Evolutionary conservation across 768 basidiomycete species (phyloP), one percentile per base, ranked within the genome.

Genomic region (Mycena rosella): DNA sequence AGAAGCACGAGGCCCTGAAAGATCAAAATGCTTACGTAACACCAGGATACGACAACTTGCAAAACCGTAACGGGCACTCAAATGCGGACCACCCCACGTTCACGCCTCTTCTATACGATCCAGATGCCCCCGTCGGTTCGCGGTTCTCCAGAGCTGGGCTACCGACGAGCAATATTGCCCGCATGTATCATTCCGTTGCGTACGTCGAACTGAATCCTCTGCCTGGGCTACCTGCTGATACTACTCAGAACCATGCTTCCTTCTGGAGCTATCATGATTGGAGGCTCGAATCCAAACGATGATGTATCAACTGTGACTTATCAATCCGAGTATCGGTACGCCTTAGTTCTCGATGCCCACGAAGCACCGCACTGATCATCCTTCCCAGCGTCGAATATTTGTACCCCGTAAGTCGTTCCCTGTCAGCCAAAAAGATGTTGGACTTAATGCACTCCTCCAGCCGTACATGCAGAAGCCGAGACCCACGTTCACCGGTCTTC

Each of bases 161-260:
- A 44, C 70, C 73, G 17, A 72, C 75, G 27, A 75, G 71, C 36
- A 69, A 72, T 27, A 74, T 79, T 44, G 20, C 77, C 11, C 71
- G 78, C 11, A 26, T 78, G 69, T 79, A 79, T 63, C 78, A 78
- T 67, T 82, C 80, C 15, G 74, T 77, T 5, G 78, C 78, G 68
- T 69, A 30, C 60, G 72, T 51, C 67, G 72, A 2, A 59, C 15
- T 66, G 2, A 68, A 8, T 73, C 10, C 63, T 73, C 38, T 67
- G 74, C 15, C 48, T 56, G 10, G 44, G 71, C 22, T 65, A 74
- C 32, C 13, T 18, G 2, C 49, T 57, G 22, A 45, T 22, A 29
- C 14, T 29, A 27, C n/a, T 15, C 14, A 66, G 69, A 47, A 67
- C 64, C 6, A 22, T 61, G 26, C 29, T 65, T 18, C 62, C 67